phyloP scores from a whole-genome alignment of 306 rosid genomes.

The Trichosanthes truncata region DNA sequence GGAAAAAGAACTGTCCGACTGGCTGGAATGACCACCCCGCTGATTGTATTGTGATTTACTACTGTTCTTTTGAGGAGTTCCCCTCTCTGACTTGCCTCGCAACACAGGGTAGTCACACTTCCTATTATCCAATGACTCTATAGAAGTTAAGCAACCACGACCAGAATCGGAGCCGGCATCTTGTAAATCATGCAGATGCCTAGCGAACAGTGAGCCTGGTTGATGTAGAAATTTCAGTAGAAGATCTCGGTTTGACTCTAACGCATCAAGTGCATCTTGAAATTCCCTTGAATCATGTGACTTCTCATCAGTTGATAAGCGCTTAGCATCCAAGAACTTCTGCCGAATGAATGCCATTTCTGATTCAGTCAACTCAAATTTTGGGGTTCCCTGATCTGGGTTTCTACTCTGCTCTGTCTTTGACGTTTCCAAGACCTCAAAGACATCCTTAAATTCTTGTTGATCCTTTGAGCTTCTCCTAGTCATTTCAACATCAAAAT shows the following conservation, averaged over 20 bases:
- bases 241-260: slow-evolving; percentile 83
- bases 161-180: slow-evolving; percentile 29
- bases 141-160: slow-evolving; percentile 31
- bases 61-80: slow-evolving; percentile 20
- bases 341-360: slow-evolving; percentile 80
- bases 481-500: slow-evolving; percentile 32
- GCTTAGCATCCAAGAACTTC: slow-evolving; percentile 84
- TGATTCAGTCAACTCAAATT: slow-evolving; percentile 39
- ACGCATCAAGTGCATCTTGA: slow-evolving; percentile 63
- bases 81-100: slow-evolving; percentile 36
- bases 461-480: slow-evolving; percentile 58
- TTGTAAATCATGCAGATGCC: slow-evolving; percentile 75
- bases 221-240: slow-evolving; percentile 60
- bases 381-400: slow-evolving; percentile 27
- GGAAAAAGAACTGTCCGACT: slow-evolving; percentile 35
- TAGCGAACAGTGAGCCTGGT: slow-evolving; percentile 68
- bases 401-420: slow-evolving; percentile 40
- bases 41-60: slow-evolving; percentile 37
- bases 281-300: slow-evolving; percentile 64
- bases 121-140: slow-evolving; percentile 26
- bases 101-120: slow-evolving; percentile 26
- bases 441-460: slow-evolving; percentile 88
- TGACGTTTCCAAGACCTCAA: slow-evolving; percentile 72
- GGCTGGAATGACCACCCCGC: slow-evolving; percentile 28
- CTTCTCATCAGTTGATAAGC: slow-evolving; percentile 66